phyloP scores from a whole-genome alignment of 495 filamentous ascomycete species.

The Tuber umbilicatum region DNA sequence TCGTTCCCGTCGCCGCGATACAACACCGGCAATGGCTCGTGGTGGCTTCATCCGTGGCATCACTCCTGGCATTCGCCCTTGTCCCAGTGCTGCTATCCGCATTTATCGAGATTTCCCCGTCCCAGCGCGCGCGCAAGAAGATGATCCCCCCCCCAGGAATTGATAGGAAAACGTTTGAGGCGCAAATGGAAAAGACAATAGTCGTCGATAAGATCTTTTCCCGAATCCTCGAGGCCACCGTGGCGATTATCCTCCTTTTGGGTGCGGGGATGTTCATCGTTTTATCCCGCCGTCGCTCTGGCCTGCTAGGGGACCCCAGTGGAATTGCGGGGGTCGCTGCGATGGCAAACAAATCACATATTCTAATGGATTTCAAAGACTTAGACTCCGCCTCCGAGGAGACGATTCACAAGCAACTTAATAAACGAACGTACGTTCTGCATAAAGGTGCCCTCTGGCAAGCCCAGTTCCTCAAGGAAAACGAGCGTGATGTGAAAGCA shows the following conservation, averaged over 20 bases:
- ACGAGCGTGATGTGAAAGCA: slow-evolving; percentile 39
- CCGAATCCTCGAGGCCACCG: slow-evolving; percentile 51
- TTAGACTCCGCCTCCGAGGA: slow-evolving; percentile 60
- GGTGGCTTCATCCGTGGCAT: slow-evolving; percentile 54
- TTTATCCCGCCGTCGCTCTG: slow-evolving; percentile 55
- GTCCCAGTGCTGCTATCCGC: slow-evolving; percentile 59
- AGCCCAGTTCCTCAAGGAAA: slow-evolving; percentile 47
- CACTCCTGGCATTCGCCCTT: slow-evolving; percentile 57
- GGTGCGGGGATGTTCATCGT: slow-evolving; percentile 23
- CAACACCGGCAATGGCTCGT: slow-evolving; percentile 60
- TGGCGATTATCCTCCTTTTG: slow-evolving; percentile 52
- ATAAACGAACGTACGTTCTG: slow-evolving; percentile 58
- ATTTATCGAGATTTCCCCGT: slow-evolving; percentile 50
- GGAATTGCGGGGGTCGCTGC: slow-evolving; percentile 68
- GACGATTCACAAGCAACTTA: slow-evolving; percentile 60
- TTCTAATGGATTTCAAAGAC: slow-evolving; percentile 66
- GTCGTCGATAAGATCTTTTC: slow-evolving; percentile 55
- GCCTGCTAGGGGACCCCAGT: slow-evolving; percentile 60
- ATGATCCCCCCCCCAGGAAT: slow-evolving; percentile 33
- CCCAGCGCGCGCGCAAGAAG: slow-evolving; percentile 43
- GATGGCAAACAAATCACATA: slow-evolving; percentile 65
- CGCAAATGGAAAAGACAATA: slow-evolving; percentile 48
- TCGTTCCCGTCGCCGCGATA: slow-evolving; percentile 57
- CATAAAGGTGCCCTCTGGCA: slow-evolving; percentile 62
- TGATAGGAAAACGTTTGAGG: neutral